Percentiles rank a stretch among this genome's conserved stretches.
These are phyloP conservation scores for Schizosaccharomyces octosporus DNA, from an alignment of 805 yeast genomes.

Conservation along the genomic window DNA sequence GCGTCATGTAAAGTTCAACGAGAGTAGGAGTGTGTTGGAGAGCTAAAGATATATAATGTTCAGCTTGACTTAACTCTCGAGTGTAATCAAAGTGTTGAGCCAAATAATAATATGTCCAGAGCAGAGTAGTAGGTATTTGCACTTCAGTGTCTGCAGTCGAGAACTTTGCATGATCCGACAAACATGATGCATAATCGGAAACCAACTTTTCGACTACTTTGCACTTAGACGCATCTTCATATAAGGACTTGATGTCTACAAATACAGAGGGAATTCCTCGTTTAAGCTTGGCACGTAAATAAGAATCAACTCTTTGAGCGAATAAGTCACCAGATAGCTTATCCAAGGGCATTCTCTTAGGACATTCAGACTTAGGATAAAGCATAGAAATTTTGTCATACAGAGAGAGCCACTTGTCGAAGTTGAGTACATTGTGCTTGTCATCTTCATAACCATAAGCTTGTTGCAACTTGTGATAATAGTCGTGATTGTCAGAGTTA, in stretches of 20 bases:
- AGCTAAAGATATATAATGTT: conserved; percentile 33
- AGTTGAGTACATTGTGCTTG: conserved; percentile 5
- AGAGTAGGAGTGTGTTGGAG: conserved; percentile 55
- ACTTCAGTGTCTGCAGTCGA: conserved; percentile 6
- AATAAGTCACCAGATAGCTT: conserved; percentile 23
- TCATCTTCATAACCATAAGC: conserved; percentile 31
- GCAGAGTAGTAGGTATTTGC: conserved; percentile 11
- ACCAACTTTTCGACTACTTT: conserved; percentile 29
- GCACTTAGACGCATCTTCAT: conserved; percentile 22
- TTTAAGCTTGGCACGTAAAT: conserved; percentile 35
- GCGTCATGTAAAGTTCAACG: conserved; percentile 57
- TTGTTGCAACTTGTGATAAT: conserved; percentile 42
- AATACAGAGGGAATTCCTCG: conserved; percentile 82
- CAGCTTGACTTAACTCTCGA: conserved; percentile 30
- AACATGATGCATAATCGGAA: conserved; percentile 14
- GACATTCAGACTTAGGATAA: not conserved
- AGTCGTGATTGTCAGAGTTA: conserved; percentile 55
- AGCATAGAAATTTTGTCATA: conserved; percentile 42
- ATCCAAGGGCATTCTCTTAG: conserved; percentile 9
- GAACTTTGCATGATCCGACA: not conserved
- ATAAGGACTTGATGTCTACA: conserved; percentile 61
- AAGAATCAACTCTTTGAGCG: conserved; percentile 23
- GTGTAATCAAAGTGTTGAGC: conserved; percentile 49
- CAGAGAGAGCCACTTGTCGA: conserved; percentile 12
- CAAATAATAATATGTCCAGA: conserved; percentile 56